These are phyloP conservation scores for Talaromyces sp. DNA, from an alignment of 2,329 filamentous ascomycete genomes.

Conservation along the genomic window DNA sequence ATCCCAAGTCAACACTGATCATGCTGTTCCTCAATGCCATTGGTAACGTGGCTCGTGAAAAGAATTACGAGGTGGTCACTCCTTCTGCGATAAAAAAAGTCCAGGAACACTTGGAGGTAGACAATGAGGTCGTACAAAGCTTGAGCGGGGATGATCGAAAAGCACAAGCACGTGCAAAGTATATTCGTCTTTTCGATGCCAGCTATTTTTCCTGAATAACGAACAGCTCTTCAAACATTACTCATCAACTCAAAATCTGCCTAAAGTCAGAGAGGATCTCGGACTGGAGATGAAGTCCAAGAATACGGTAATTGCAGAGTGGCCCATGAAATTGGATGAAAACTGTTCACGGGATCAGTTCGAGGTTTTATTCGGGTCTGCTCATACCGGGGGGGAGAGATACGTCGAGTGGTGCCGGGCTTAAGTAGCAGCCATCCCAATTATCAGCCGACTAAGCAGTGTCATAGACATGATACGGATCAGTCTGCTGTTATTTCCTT, in stretches of 20 bases:
- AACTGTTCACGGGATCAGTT: neutral
- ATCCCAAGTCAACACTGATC: too few relatives aligned
- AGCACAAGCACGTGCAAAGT: too few relatives aligned
- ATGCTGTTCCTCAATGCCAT: too few relatives aligned
- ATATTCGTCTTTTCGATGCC: too few relatives aligned
- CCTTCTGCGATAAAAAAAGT: neutral
- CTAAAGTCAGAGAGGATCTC: neutral
- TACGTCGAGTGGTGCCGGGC: neutral
- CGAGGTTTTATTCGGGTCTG: neutral
- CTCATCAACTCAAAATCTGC: too few relatives aligned
- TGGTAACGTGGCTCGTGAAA: too few relatives aligned
- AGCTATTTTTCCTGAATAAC: too few relatives aligned
- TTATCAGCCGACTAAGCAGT: neutral
- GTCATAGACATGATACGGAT: neutral
- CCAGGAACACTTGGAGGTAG: neutral
- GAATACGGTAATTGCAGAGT: neutral
- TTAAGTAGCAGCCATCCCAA: neutral
- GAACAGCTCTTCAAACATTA: too few relatives aligned
- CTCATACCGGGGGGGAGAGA: neutral
- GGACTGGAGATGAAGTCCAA: neutral
- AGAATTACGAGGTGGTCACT: neutral
- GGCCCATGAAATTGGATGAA: neutral
- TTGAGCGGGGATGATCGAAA: too few relatives aligned
- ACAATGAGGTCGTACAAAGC: too few relatives aligned
- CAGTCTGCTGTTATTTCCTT: neutral